Percentiles rank a stretch among this genome's conserved stretches.
phyloP scores from a whole-genome alignment of 106 monocot genomes.

The Apostasia shenzhenica region DNA sequence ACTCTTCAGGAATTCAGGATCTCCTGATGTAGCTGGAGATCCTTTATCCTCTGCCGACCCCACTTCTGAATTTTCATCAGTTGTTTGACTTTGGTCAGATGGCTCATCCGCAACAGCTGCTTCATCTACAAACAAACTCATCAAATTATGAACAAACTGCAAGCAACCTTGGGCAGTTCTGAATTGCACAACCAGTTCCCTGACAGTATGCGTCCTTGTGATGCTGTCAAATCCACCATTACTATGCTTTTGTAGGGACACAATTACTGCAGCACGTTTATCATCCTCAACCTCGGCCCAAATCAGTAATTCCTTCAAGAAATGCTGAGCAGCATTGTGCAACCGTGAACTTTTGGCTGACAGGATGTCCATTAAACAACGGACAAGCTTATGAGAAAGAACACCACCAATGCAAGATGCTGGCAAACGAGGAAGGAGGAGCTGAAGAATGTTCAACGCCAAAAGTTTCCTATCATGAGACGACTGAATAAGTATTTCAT shows the following conservation, averaged over 20 bases:
- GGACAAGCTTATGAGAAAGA: slow-evolving; percentile 76
- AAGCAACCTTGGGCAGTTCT: slow-evolving; percentile 41
- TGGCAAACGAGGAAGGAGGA: slow-evolving; percentile 66
- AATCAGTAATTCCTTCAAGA: slow-evolving; percentile 59
- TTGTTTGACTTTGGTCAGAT: slow-evolving; percentile 90
- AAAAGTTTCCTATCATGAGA: slow-evolving; percentile 97
- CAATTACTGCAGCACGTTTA: slow-evolving; percentile 43
- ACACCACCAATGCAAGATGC: slow-evolving; percentile 46
- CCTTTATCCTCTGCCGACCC: slow-evolving; percentile 47
- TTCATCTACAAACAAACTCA: slow-evolving; percentile 81
- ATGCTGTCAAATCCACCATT: slow-evolving; percentile 80
- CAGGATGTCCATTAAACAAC: slow-evolving; percentile 82
- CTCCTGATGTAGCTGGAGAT: slow-evolving; percentile 27
- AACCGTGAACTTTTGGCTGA: slow-evolving; percentile 63
- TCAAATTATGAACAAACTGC: slow-evolving; percentile 62
- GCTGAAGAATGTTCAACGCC: slow-evolving; percentile 61
- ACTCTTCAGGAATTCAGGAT: slow-evolving; percentile 54
- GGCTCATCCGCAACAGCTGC: slow-evolving; percentile 59
- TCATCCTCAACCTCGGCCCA: slow-evolving; percentile 58
- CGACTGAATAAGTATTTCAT: slow-evolving; percentile 70
- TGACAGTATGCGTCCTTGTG: slow-evolving; percentile 70
- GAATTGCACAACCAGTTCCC: slow-evolving; percentile 48
- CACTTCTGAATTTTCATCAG: slow-evolving; percentile 87
- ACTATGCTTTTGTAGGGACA: slow-evolving; percentile 76
- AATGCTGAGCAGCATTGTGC: slow-evolving; percentile 75